These are phyloP conservation scores for Noccaea bulbosa DNA, from an alignment of 345 rosid species.

Conservation along the genomic window DNA sequence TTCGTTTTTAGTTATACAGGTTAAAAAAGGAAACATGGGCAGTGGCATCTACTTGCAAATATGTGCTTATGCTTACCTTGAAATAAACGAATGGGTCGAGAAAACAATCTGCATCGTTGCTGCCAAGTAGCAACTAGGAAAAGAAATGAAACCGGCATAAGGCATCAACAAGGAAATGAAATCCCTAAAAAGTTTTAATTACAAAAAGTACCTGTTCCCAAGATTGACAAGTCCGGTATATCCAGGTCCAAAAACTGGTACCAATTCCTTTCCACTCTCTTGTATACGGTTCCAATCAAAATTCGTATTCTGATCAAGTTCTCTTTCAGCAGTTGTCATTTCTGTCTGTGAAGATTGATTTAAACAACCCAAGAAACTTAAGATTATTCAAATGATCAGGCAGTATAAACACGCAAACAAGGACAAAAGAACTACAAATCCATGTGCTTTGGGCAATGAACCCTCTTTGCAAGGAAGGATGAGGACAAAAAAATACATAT, in stretches of 20 bases:
- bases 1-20: conserved; percentile 7
- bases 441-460: conserved; percentile 19
- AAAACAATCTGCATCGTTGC: conserved; percentile 96
- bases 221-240: conserved; percentile 97
- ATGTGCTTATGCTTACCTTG: conserved; percentile 53
- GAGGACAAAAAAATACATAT: conserved; percentile 15
- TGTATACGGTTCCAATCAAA: conserved; percentile 99
- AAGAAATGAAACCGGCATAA: conserved; percentile 36
- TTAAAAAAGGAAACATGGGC: conserved; percentile 19
- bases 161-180: conserved; percentile 18
- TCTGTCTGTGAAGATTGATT: conserved; percentile 66
- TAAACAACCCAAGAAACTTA: conserved; percentile 38
- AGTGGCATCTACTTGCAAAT: conserved; percentile 29
- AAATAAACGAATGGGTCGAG: conserved; percentile 70
- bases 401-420: conserved; percentile 20
- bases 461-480: conserved; percentile 1
- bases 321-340: conserved; percentile 99
- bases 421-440: conserved; percentile 20
- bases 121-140: conserved; percentile 95
- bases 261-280: conserved; percentile 92
- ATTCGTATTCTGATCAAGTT: conserved; percentile 97
- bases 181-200: conserved; percentile 3
- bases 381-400: conserved; percentile 16
- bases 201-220: conserved; percentile 80
- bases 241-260: conserved; percentile 90